A percentile compares a stretch with the other conserved stretches of the same genome.
phyloP scores from a whole-genome alignment of 345 rosid genomes.

The Eucalyptus dawsonii region DNA sequence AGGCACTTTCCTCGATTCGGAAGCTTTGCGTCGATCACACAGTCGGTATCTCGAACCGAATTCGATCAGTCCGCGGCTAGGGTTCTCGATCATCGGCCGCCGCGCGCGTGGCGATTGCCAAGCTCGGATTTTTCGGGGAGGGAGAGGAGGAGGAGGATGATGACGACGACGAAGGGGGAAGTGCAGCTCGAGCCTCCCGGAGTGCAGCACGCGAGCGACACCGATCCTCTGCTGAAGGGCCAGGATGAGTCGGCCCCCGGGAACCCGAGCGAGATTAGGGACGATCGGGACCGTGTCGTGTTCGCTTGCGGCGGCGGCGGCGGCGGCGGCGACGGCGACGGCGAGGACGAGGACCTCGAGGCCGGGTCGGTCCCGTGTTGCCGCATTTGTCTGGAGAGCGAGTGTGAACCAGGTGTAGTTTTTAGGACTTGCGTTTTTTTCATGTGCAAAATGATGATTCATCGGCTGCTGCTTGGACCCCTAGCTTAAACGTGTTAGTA shows the following conservation, averaged over 20 bases:
- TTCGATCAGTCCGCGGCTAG: neutral
- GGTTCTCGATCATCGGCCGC: neutral
- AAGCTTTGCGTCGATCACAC: neutral
- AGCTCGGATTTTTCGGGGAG: neutral
- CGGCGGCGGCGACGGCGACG: too few relatives aligned
- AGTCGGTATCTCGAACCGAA: neutral
- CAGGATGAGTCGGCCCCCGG: conserved; percentile 13
- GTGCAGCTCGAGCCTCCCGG: conserved; percentile 47
- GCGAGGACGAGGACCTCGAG: conserved; percentile 44
- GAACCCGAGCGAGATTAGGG: conserved; percentile 41
- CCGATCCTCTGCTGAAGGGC: conserved; percentile 55
- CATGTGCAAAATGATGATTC: neutral
- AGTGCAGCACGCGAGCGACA: conserved; percentile 33
- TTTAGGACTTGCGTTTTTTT: neutral
- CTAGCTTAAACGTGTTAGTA: neutral
- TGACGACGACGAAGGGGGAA: conserved; percentile 30
- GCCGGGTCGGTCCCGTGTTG: conserved; percentile 59
- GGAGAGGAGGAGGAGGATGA: neutral
- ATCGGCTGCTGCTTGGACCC: neutral
- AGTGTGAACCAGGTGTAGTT: conserved; percentile 45
- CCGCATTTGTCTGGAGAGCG: conserved; percentile 89
- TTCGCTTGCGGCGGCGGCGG: too few relatives aligned
- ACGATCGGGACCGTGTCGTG: neutral
- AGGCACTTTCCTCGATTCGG: neutral
- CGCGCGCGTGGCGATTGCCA: neutral